Evolutionary conservation across 2,329 filamentous ascomycete genomes (phyloP).

Genomic region (Cytospora schulzeri): DNA sequence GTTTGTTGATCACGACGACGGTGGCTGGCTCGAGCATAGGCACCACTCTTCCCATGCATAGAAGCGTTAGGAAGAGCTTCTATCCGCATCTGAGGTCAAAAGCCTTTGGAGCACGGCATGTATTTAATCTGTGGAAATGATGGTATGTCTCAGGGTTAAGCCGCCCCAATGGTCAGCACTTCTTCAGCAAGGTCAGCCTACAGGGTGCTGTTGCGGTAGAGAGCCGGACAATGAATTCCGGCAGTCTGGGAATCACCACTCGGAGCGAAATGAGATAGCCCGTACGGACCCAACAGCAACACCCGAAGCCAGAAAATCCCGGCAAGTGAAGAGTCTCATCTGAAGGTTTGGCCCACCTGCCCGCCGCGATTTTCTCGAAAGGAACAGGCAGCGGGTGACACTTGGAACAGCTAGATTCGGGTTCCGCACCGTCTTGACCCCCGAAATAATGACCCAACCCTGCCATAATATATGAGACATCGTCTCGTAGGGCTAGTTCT

Average conservation of each 20-base stretch:
- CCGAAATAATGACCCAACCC: slow-evolving; percentile 11
- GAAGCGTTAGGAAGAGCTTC: neutral
- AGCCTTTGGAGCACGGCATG: neutral
- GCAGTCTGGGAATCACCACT: neutral
- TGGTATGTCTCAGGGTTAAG: neutral
- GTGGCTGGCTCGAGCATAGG: slow-evolving; percentile 4
- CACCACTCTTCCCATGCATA: neutral
- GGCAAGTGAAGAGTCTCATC: slow-evolving; percentile 8
- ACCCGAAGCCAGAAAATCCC: neutral
- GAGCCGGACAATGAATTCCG: neutral
- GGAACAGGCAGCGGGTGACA: slow-evolving; percentile 12
- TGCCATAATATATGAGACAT: slow-evolving; percentile 10
- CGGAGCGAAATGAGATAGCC: neutral
- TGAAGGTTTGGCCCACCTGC: slow-evolving; percentile 3
- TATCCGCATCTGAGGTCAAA: slow-evolving; percentile 7
- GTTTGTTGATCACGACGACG: slow-evolving; percentile 5
- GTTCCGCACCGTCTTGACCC: slow-evolving; percentile 17
- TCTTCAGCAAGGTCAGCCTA: neutral
- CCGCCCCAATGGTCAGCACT: neutral
- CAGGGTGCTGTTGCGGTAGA: neutral
- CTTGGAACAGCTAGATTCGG: slow-evolving; percentile 13
- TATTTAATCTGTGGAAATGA: neutral
- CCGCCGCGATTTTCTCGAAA: neutral
- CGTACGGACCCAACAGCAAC: neutral
- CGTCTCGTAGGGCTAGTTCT: slow-evolving; percentile 9